These are phyloP conservation scores for Cucumis hystrix DNA, from an alignment of 306 rosid genomes.

Conservation along the genomic window DNA sequence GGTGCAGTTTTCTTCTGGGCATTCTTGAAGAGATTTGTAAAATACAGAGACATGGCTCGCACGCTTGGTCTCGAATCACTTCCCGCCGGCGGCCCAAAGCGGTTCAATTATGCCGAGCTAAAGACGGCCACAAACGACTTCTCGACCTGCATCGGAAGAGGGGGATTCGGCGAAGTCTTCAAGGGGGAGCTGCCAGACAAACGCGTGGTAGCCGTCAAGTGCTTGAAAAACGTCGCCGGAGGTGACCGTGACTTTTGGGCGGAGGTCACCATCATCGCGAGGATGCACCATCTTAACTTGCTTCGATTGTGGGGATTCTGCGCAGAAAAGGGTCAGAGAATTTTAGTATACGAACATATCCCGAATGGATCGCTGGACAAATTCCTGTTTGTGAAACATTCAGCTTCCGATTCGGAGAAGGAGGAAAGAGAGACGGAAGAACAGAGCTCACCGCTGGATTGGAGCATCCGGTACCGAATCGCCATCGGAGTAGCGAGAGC, in stretches of 20 bases:
- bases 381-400: conserved; percentile 24
- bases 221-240: conserved; percentile 55
- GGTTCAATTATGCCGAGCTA: conserved; percentile 60
- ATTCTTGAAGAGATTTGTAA: conserved; percentile 64
- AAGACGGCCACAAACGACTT: conserved; percentile 71
- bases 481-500: conserved; percentile 74
- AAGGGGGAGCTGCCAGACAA: conserved; percentile 63
- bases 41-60: conserved; percentile 87
- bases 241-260: conserved; percentile 90
- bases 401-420: background rate
- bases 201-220: conserved; percentile 79
- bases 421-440: background rate
- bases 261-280: conserved; percentile 71
- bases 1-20: conserved; percentile 73
- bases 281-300: conserved; percentile 95
- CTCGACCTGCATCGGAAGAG: conserved; percentile 55
- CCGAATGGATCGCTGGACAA: conserved; percentile 72
- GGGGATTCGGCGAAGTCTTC: conserved; percentile 85
- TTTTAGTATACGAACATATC: conserved; percentile 62
- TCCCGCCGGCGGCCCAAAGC: conserved; percentile 86
- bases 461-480: conserved; percentile 68
- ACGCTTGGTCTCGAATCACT: conserved; percentile 80
- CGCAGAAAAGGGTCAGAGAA: conserved; percentile 66
- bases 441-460: conserved; percentile 36
- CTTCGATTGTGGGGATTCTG: conserved; percentile 91